These are phyloP conservation scores for Macroventuria anomochaeta DNA, from an alignment of 2,329 filamentous ascomycete genomes.

Conservation along the genomic window DNA sequence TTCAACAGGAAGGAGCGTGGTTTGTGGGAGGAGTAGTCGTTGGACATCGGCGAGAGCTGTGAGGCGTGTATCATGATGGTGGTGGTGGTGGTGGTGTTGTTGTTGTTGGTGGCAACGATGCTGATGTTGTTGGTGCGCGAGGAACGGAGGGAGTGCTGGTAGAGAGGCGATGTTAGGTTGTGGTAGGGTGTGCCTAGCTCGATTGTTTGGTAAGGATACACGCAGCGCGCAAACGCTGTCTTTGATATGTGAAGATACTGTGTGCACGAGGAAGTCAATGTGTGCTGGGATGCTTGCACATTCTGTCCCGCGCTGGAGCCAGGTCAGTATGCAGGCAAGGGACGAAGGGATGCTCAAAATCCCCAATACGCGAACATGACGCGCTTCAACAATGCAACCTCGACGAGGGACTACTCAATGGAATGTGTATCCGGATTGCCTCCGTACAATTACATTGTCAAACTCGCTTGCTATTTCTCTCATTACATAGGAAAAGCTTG, in stretches of 20 bases:
- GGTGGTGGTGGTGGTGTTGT: not conserved
- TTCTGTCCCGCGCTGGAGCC: not conserved
- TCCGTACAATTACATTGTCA: constrained; percentile 7
- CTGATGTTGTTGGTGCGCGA: not conserved
- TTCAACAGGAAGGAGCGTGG: constrained; percentile 6
- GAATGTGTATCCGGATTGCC: constrained; percentile 7
- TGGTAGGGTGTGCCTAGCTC: constrained; percentile 5
- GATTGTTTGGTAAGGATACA: not conserved
- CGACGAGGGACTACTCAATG: not conserved
- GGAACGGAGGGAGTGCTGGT: not conserved
- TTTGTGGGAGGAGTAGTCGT: constrained; percentile 8
- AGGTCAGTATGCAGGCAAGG: not conserved
- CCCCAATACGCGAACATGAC: too few species aligned
- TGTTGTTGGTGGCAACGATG: not conserved
- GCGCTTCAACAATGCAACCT: not conserved
- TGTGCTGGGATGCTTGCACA: not conserved
- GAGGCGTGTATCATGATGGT: constrained; percentile 6
- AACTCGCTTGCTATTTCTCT: not conserved
- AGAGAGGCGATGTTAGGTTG: constrained; percentile 5
- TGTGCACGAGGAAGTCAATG: not conserved
- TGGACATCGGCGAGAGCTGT: not conserved
- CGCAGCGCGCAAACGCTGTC: not conserved
- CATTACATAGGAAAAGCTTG: not conserved
- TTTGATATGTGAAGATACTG: not conserved
- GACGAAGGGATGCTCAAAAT: not conserved